These are phyloP conservation scores for Beauveria sp. DNA, from an alignment of 2,329 filamentous ascomycete genomes.

Conservation along the genomic window DNA sequence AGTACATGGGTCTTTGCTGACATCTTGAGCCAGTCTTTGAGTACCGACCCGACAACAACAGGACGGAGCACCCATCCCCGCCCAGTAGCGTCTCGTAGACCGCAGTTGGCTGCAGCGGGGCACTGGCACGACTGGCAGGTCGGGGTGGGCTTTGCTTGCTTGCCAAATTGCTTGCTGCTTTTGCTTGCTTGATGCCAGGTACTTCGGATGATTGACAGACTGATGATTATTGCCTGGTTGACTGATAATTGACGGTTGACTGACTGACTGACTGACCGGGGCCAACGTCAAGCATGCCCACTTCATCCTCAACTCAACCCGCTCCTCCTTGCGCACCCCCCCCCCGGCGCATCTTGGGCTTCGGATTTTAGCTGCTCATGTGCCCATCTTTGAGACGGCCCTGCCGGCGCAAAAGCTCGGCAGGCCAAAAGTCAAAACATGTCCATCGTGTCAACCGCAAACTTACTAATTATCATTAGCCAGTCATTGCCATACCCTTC, in stretches of 20 bases:
- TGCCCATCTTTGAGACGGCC: constrained; percentile 37
- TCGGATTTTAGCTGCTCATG: constrained; percentile 30
- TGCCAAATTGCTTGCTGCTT: no score
- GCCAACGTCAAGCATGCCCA: no score
- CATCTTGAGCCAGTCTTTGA: not conserved
- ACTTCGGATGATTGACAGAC: not conserved
- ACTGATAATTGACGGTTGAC: not conserved
- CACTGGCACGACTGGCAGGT: not conserved
- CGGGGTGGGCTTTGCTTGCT: not conserved
- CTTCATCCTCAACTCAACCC: no score
- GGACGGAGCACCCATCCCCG: not conserved
- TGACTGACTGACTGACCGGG: not conserved
- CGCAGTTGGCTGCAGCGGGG: not conserved
- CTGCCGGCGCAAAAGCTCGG: constrained; percentile 28
- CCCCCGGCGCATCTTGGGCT: not conserved
- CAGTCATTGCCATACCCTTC: not conserved
- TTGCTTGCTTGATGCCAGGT: not conserved
- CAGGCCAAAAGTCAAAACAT: constrained; percentile 22
- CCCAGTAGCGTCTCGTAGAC: no score
- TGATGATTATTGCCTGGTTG: not conserved
- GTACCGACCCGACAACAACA: not conserved
- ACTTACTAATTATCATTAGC: not conserved
- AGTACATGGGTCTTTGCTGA: constrained; percentile 6
- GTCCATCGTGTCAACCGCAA: constrained; percentile 16
- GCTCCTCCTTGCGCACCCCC: no score